These are phyloP conservation scores for Diaporthe amygdali DNA, from an alignment of 2,329 filamentous ascomycete species.

Conservation along the genomic window DNA sequence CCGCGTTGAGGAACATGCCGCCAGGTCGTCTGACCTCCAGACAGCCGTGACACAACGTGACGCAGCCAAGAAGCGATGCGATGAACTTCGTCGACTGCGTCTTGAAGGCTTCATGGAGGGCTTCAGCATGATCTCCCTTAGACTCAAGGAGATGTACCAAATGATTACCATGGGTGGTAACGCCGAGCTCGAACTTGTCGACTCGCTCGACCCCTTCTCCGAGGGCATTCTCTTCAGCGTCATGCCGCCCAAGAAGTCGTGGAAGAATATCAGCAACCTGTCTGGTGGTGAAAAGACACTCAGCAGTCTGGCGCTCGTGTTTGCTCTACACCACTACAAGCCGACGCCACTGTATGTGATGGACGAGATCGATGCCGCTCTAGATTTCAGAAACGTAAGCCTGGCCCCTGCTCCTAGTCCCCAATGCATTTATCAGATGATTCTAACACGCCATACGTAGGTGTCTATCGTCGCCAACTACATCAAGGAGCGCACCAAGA, in stretches of 20 bases:
- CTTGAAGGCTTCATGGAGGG: slow-evolving; percentile 99
- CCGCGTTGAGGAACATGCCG: slow-evolving; percentile 44
- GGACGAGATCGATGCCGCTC: slow-evolving; percentile 98
- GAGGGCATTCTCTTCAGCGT: slow-evolving; percentile 97
- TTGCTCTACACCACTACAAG: slow-evolving; percentile 97
- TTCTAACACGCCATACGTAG: slow-evolving; percentile 47
- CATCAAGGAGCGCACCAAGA: slow-evolving; percentile 99
- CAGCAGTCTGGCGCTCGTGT: slow-evolving; percentile 91
- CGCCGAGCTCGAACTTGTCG: slow-evolving; percentile 94
- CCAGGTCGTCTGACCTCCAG: slow-evolving; percentile 77
- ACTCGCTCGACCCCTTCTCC: slow-evolving; percentile 93
- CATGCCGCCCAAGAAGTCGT: slow-evolving; percentile 99
- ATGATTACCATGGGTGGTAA: slow-evolving; percentile 99
- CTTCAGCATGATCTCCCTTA: slow-evolving; percentile 90
- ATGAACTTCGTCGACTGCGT: slow-evolving; percentile 87
- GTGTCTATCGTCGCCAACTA: slow-evolving; percentile 98
- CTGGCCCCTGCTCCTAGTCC: not conserved
- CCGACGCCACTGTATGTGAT: slow-evolving; percentile 98
- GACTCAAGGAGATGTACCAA: slow-evolving; percentile 99
- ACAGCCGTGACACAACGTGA: slow-evolving; percentile 80
- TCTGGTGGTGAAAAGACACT: slow-evolving; percentile 97
- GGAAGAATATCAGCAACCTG: slow-evolving; percentile 98
- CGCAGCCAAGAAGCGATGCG: slow-evolving; percentile 86
- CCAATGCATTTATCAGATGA: slow-evolving; percentile 6
- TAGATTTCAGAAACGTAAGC: slow-evolving; percentile 97